Conservation (phyloP, 441 rosid genomes). For the Jatropha multifida region DNA sequence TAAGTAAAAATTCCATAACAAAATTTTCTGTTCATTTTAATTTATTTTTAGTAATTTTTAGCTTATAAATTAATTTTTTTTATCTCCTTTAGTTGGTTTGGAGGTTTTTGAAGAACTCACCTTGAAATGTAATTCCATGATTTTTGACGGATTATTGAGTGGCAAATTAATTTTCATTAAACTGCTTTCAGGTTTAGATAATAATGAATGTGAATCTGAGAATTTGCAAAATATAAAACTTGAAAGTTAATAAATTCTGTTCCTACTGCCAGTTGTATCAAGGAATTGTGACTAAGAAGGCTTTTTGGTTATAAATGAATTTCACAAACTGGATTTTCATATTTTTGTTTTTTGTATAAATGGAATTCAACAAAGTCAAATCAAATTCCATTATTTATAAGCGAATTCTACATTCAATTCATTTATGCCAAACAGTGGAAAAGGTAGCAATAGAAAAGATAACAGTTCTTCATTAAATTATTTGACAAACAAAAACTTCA, state of each 20-base stretch:
- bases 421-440: too few species aligned
- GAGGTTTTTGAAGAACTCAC: neutral
- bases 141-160: too few species aligned
- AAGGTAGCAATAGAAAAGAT: neutral
- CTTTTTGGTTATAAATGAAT: too few species aligned
- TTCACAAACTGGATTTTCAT: too few species aligned
- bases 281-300: neutral
- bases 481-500: conserved; percentile 3
- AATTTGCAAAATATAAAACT: neutral
- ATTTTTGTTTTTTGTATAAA: too few species aligned
- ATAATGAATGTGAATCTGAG: neutral
- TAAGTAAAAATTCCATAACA: conserved; percentile 22
- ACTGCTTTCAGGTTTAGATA: neutral
- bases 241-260: neutral
- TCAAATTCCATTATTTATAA: too few species aligned
- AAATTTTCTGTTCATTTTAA: neutral
- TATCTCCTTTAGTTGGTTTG: neutral
- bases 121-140: too few species aligned
- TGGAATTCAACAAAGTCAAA: too few species aligned
- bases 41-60: neutral
- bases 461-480: neutral
- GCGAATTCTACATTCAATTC: too few species aligned
- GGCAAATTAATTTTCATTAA: neutral
- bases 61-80: too few species aligned
- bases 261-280: neutral